Evolutionary conservation across 179 eudicot genomes (phyloP).

Genomic region (Spinacia oleracea): DNA sequence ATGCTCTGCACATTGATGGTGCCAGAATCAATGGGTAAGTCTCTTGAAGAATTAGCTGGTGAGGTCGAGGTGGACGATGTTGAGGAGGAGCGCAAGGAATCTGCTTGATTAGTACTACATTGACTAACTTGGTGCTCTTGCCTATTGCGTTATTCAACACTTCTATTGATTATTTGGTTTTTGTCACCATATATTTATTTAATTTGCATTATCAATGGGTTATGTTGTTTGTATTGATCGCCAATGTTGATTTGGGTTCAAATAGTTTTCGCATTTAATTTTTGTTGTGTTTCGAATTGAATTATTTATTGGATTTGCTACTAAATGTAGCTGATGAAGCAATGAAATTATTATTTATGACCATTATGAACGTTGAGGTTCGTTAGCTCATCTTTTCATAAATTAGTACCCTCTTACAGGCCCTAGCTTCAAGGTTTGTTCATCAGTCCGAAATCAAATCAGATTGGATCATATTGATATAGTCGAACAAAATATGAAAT

Average conservation of each 20-base stretch:
- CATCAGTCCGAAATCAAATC: too few species aligned
- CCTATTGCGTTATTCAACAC: too few species aligned
- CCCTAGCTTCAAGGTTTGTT: too few species aligned
- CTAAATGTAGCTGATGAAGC: background rate
- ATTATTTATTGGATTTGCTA: background rate
- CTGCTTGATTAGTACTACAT: background rate
- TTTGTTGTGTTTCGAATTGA: too few species aligned
- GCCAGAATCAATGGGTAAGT: conserved; percentile 40
- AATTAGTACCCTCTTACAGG: too few species aligned
- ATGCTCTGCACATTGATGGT: conserved; percentile 36
- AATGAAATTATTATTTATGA: too few species aligned
- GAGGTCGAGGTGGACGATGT: conserved; percentile 24
- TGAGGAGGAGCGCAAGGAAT: background rate
- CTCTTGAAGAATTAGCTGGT: conserved; percentile 38
- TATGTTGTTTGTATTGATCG: background rate
- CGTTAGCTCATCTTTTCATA: too few species aligned
- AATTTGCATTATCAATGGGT: background rate
- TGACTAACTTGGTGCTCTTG: too few species aligned
- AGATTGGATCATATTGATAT: too few species aligned
- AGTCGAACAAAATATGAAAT: too few species aligned
- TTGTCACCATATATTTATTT: background rate
- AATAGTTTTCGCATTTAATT: background rate
- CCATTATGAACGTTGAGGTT: too few species aligned
- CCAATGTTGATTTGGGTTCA: background rate
- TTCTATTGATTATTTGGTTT: background rate